Evolutionary conservation across 306 rosid genomes (phyloP).

Genomic region (Aeschynomene evenia): DNA sequence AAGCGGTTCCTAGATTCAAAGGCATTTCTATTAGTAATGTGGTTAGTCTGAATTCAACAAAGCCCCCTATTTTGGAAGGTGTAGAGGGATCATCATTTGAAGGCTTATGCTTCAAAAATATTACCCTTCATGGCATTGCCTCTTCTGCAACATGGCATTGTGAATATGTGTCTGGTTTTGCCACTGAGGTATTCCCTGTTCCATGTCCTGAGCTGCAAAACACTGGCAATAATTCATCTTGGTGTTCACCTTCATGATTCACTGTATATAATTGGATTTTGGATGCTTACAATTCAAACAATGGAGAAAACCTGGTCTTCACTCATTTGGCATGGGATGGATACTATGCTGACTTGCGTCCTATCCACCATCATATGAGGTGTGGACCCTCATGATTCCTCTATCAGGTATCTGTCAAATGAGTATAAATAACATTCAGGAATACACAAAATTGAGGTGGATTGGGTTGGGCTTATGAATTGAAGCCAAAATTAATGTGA

Average conservation of each 20-base stretch:
- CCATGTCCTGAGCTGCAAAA: conserved; percentile 70
- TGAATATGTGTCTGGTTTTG: conserved; percentile 68
- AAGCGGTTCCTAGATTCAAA: conserved; percentile 73
- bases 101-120: conserved; percentile 72
- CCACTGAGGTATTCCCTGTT: conserved; percentile 62
- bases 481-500: conserved; percentile 5
- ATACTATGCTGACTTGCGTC: too few species aligned
- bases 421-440: too few species aligned
- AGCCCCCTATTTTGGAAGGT: conserved; percentile 72
- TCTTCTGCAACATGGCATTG: conserved; percentile 67
- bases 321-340: conserved; percentile 8
- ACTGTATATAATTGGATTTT: neutral
- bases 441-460: conserved; percentile 13
- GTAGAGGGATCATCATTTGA: conserved; percentile 61
- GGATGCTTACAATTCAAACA: conserved; percentile 14
- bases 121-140: conserved; percentile 58
- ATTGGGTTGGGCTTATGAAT: conserved; percentile 19
- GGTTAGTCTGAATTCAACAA: conserved; percentile 67
- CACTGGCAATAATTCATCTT: conserved; percentile 30
- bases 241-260: conserved; percentile 45
- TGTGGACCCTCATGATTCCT: too few species aligned
- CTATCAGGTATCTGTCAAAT: too few species aligned
- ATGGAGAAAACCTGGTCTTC: neutral
- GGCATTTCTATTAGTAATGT: conserved; percentile 62
- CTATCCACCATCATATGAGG: too few species aligned